Conservation (phyloP, 352 stramenopile genomes). For the Phytophthora multivora region DNA sequence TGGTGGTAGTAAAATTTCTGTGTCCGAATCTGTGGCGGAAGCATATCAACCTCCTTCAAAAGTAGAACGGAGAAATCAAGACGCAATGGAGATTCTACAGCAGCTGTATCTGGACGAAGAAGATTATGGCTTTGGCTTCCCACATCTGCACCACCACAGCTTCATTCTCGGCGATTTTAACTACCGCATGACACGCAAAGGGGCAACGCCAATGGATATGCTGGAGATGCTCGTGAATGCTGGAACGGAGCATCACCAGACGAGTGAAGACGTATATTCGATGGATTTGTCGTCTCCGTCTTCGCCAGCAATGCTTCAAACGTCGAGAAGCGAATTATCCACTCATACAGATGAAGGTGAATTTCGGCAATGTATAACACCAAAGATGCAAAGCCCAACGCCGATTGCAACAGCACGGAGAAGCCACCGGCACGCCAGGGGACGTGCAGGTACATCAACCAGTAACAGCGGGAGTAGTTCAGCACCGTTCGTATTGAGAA, state of each 20-base stretch:
- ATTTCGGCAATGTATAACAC: constrained; percentile 57
- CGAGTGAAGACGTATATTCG: constrained; percentile 14
- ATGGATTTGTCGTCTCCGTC: constrained; percentile 31
- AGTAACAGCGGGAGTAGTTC: constrained; percentile 34
- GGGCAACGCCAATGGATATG: constrained; percentile 56
- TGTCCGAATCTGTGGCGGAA: constrained; percentile 10
- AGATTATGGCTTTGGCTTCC: constrained; percentile 86
- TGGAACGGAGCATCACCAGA: constrained; percentile 21
- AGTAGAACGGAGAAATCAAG: constrained; percentile 77
- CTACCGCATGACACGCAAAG: constrained; percentile 78
- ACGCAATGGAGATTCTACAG: constrained; percentile 83
- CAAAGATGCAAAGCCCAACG: constrained; percentile 41
- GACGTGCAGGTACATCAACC: constrained; percentile 11
- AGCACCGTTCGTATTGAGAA: constrained; percentile 28
- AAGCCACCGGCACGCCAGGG: constrained; percentile 7
- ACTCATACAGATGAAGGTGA: constrained; percentile 24
- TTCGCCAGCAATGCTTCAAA: constrained; percentile 37
- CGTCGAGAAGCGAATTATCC: constrained; percentile 32
- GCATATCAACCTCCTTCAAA: constrained; percentile 61
- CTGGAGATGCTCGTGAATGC: constrained; percentile 47
- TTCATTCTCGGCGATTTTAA: constrained; percentile 92
- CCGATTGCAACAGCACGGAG: constrained; percentile 10
- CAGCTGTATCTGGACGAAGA: constrained; percentile 82
- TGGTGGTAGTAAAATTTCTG: constrained; percentile 19
- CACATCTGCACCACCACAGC: constrained; percentile 83